phyloP scores from a whole-genome alignment of 345 rosid genomes.

The Citropsis articulata region DNA sequence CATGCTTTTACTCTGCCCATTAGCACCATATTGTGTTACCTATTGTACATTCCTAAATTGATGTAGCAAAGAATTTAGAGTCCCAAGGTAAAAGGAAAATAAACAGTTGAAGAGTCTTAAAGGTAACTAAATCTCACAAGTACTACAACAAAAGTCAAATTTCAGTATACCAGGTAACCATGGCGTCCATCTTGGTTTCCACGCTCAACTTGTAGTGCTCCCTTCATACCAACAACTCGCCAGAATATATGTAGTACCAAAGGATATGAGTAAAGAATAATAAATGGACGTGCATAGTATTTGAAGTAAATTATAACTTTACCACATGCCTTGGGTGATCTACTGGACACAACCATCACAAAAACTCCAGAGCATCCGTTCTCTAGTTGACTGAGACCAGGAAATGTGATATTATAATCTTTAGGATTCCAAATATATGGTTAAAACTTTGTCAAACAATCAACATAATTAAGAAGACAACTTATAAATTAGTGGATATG shows the following conservation, averaged over 20 bases:
- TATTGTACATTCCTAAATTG: slow-evolving; percentile 21
- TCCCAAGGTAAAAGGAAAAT: background rate
- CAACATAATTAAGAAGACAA: slow-evolving; percentile 4
- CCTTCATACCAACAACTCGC: slow-evolving; percentile 89
- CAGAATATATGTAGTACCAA: slow-evolving; percentile 54
- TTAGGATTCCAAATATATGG: slow-evolving; percentile 12
- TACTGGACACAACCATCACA: slow-evolving; percentile 87
- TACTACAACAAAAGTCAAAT: slow-evolving; percentile 3
- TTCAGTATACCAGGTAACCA: slow-evolving; percentile 67
- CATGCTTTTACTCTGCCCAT: slow-evolving; percentile 52
- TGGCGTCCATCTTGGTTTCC: slow-evolving; percentile 71
- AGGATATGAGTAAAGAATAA: slow-evolving; percentile 21
- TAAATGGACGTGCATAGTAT: background rate
- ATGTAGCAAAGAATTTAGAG: background rate
- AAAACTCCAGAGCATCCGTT: slow-evolving; percentile 94
- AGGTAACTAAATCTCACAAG: slow-evolving; percentile 2
- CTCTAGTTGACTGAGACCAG: slow-evolving; percentile 69
- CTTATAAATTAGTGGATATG: slow-evolving; percentile 85
- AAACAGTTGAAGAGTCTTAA: background rate
- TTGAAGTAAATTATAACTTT: no score
- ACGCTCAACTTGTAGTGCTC: slow-evolving; percentile 86
- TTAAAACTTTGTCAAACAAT: slow-evolving; percentile 7
- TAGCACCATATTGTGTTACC: slow-evolving; percentile 54
- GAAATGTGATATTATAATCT: slow-evolving; percentile 7
- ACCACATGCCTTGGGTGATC: slow-evolving; percentile 95